These are phyloP conservation scores for Colletotrichum liriopes DNA, from an alignment of 2,329 filamentous ascomycete genomes.

Conservation along the genomic window DNA sequence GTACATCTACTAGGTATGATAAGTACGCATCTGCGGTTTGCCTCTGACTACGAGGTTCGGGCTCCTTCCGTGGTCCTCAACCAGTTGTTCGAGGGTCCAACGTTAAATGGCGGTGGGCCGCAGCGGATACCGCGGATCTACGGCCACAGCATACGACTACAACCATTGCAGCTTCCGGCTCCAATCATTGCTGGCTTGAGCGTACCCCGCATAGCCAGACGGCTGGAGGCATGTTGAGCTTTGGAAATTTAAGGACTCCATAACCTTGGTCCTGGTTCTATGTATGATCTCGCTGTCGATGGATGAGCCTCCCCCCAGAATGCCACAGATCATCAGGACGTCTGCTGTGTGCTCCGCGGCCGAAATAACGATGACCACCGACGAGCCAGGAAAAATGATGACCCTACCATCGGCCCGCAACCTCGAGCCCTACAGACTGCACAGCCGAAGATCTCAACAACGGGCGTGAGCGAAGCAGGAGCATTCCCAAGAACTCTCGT, in stretches of 20 bases:
- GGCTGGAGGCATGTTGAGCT: slow-evolving; percentile 11
- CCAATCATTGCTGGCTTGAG: slow-evolving; percentile 20
- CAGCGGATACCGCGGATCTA: slow-evolving; percentile 33
- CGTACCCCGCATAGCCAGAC: slow-evolving; percentile 30
- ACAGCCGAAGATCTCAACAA: slow-evolving; percentile 11
- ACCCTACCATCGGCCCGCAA: not conserved
- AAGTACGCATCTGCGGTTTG: not conserved
- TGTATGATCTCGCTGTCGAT: slow-evolving; percentile 9
- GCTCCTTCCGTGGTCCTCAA: slow-evolving; percentile 22
- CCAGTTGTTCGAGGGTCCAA: slow-evolving; percentile 24
- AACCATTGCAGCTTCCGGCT: slow-evolving; percentile 10
- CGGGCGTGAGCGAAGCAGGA: not conserved
- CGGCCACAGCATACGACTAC: slow-evolving; percentile 21
- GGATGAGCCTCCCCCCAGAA: not conserved
- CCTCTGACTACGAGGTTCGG: slow-evolving; percentile 7
- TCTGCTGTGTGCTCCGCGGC: not conserved
- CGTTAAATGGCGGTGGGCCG: slow-evolving; percentile 20
- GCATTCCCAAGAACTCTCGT: not conserved
- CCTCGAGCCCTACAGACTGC: not conserved
- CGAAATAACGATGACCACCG: slow-evolving; percentile 13
- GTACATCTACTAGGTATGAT: not conserved
- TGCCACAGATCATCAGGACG: not conserved
- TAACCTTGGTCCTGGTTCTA: slow-evolving; percentile 35
- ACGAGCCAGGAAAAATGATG: not conserved
- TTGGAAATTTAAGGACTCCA: slow-evolving; percentile 33